These are phyloP conservation scores for Pythium monospermum DNA, from an alignment of 352 stramenopile species.

Conservation along the genomic window DNA sequence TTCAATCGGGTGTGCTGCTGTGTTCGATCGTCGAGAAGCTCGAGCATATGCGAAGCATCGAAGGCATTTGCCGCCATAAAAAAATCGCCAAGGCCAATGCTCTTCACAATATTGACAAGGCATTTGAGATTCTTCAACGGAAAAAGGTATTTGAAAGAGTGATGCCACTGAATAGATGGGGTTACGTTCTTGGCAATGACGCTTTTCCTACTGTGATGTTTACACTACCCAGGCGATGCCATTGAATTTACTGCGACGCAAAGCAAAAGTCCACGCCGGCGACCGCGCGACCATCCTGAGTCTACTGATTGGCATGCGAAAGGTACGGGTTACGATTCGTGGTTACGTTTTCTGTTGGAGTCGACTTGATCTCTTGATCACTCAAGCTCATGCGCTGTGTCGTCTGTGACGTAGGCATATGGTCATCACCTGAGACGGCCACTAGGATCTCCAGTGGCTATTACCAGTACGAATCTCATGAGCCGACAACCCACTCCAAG, in stretches of 20 bases:
- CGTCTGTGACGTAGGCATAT: too few relatives aligned
- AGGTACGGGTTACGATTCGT: too few relatives aligned
- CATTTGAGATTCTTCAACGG: constrained; percentile 44
- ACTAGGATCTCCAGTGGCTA: too few relatives aligned
- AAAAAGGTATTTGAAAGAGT: constrained; percentile 52
- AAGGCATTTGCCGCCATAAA: constrained; percentile 35
- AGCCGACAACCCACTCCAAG: too few relatives aligned
- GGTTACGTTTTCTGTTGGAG: too few relatives aligned
- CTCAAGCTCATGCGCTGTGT: too few relatives aligned
- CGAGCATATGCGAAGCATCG: constrained; percentile 58
- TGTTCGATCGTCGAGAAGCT: constrained; percentile 65
- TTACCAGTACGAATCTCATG: too few relatives aligned
- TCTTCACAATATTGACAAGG: constrained; percentile 73
- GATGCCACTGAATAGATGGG: not conserved
- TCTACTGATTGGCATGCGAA: constrained; percentile 3
- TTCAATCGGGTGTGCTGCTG: constrained; percentile 54
- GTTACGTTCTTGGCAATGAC: not conserved
- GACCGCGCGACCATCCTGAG: constrained; percentile 6
- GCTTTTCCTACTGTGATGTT: not conserved
- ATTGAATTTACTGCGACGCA: constrained; percentile 36
- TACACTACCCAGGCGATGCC: constrained; percentile 68
- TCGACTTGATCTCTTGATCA: too few relatives aligned
- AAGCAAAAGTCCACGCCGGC: constrained; percentile 35
- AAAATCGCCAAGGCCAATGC: constrained; percentile 43
- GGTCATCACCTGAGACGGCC: too few relatives aligned